phyloP scores from a whole-genome alignment of 1,284 basidiomycete species.

The Xerocomus cyaneibrunnescens region DNA sequence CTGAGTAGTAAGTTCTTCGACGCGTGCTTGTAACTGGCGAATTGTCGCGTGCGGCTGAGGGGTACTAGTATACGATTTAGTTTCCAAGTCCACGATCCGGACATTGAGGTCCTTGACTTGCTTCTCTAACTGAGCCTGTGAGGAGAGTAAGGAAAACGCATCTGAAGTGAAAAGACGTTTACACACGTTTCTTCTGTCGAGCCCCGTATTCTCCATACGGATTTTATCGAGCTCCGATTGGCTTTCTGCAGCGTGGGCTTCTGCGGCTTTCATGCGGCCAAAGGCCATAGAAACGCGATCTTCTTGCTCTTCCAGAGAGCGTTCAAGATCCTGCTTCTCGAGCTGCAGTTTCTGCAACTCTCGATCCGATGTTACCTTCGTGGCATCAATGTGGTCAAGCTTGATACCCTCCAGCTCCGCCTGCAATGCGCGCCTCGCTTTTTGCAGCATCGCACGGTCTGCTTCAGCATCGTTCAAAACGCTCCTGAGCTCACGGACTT shows the following conservation, averaged over 20 bases:
- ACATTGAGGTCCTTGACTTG: constrained; percentile 81
- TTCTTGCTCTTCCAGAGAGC: constrained; percentile 75
- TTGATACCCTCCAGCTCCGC: constrained; percentile 79
- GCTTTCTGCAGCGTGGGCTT: constrained; percentile 70
- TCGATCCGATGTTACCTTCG: constrained; percentile 68
- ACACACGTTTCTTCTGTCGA: constrained; percentile 76
- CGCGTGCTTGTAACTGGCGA: constrained; percentile 61
- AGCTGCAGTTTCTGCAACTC: constrained; percentile 73
- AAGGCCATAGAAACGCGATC: constrained; percentile 71
- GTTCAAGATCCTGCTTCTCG: constrained; percentile 77
- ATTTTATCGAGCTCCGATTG: constrained; percentile 74
- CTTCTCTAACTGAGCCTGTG: constrained; percentile 76
- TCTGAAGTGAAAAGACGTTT: neutral
- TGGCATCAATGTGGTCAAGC: constrained; percentile 69
- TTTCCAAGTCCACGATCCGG: constrained; percentile 79
- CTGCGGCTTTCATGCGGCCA: constrained; percentile 79
- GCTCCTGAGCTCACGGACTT: constrained; percentile 78
- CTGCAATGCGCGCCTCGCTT: constrained; percentile 78
- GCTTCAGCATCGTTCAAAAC: constrained; percentile 84
- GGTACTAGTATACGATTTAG: constrained; percentile 64
- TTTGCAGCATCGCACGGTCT: constrained; percentile 75
- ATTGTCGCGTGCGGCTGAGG: constrained; percentile 57
- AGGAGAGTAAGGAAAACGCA: constrained; percentile 4
- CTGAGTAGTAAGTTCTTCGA: constrained; percentile 70
- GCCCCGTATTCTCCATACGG: constrained; percentile 73